These are phyloP conservation scores for Apostasia shenzhenica DNA, from an alignment of 106 monocot species.

Conservation along the genomic window DNA sequence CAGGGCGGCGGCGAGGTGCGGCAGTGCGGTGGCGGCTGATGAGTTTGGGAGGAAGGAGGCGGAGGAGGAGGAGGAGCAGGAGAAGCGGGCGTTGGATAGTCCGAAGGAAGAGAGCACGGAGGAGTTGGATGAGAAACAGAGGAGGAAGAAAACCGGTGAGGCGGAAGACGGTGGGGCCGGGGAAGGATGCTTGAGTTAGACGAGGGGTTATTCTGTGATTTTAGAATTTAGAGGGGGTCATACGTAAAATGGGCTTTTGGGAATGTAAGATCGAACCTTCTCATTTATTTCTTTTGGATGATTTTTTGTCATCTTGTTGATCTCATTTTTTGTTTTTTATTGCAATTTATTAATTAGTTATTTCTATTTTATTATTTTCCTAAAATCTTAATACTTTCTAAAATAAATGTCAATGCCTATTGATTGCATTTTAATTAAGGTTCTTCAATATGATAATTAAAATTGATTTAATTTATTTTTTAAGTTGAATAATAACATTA, in stretches of 20 bases:
- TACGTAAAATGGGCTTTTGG: not conserved
- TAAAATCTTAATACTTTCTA: not conserved
- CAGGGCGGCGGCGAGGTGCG: constrained; percentile 12
- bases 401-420: too few species aligned
- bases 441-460: too few species aligned
- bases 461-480: too few species aligned
- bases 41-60: constrained; percentile 5
- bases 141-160: constrained; percentile 1
- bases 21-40: not conserved
- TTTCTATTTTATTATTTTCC: not conserved
- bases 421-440: too few species aligned
- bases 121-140: constrained; percentile 9
- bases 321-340: too few species aligned
- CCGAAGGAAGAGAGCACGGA: constrained; percentile 29
- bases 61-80: constrained; percentile 52
- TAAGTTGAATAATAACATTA: too few species aligned
- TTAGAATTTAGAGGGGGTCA: not conserved
- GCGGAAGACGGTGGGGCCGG: not conserved
- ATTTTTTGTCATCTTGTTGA: not conserved
- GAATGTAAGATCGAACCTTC: not conserved
- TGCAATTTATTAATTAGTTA: too few species aligned
- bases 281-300: not conserved
- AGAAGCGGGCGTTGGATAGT: constrained; percentile 70
- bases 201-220: not conserved
- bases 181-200: not conserved